These are phyloP conservation scores for Patellaria atrata DNA, from an alignment of 495 filamentous ascomycete species.

Conservation along the genomic window DNA sequence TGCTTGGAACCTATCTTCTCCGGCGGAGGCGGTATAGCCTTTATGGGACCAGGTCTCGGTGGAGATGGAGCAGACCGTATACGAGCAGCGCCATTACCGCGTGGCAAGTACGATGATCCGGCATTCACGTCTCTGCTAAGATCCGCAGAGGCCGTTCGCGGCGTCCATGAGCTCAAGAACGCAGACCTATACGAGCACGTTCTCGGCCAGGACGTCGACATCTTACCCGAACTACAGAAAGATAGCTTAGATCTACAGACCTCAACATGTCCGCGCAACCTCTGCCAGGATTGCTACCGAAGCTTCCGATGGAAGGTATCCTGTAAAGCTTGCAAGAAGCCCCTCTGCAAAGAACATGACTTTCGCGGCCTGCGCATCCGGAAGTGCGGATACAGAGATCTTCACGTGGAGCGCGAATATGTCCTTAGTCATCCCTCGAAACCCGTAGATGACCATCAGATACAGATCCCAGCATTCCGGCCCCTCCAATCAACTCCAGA, in stretches of 20 bases:
- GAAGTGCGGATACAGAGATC: constrained; percentile 44
- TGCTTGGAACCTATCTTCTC: constrained; percentile 49
- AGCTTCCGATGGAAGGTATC: constrained; percentile 44
- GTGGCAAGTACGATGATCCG: constrained; percentile 39
- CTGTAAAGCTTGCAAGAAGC: constrained; percentile 42
- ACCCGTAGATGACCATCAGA: no score
- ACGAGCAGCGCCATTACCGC: constrained; percentile 42
- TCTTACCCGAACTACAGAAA: constrained; percentile 26
- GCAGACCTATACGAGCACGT: constrained; percentile 17
- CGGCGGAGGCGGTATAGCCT: constrained; percentile 46
- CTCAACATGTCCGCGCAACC: constrained; percentile 40
- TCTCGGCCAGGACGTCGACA: constrained; percentile 18
- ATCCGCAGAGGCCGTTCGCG: constrained; percentile 10
- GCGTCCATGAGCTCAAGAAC: constrained; percentile 17
- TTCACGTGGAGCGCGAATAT: constrained; percentile 34
- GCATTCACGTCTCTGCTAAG: constrained; percentile 28
- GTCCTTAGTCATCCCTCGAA: constrained; percentile 14
- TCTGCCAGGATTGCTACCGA: constrained; percentile 45
- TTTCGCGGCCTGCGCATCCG: constrained; percentile 44
- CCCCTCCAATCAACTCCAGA: no score
- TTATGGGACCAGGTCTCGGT: constrained; percentile 32
- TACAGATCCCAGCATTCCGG: constrained; percentile 19
- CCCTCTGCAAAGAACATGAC: constrained; percentile 48
- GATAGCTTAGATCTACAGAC: constrained; percentile 37
- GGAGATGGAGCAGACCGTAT: constrained; percentile 41